Evolutionary conservation across 2,329 filamentous ascomycete species (phyloP).

Genomic region (Calycina herbarum): DNA sequence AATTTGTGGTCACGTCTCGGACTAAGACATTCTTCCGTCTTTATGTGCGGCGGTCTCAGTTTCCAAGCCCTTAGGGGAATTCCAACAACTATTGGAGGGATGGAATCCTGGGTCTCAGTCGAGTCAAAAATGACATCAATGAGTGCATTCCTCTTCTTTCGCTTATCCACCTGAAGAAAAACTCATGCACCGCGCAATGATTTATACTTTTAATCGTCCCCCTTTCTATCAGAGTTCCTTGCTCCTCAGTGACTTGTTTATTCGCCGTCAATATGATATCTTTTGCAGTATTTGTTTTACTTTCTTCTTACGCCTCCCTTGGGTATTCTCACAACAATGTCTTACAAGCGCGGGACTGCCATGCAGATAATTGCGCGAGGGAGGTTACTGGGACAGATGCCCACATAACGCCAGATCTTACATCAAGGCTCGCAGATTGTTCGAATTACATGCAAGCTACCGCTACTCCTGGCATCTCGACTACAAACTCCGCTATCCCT

Average conservation of each 20-base stretch:
- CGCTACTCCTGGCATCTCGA: not conserved
- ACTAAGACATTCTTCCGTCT: not conserved
- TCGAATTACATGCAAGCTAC: slow-evolving; percentile 8
- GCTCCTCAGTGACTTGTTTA: not conserved
- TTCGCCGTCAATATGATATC: not conserved
- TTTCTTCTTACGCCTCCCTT: not conserved
- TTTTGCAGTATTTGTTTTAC: not conserved
- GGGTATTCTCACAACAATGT: slow-evolving; percentile 2
- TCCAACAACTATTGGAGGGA: not conserved
- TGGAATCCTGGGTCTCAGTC: not conserved
- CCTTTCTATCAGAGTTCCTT: not conserved
- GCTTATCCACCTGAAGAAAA: not conserved
- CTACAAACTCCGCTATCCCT: not conserved
- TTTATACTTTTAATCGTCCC: not conserved
- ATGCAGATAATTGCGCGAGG: slow-evolving; percentile 7
- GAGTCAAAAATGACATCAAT: slow-evolving; percentile 4
- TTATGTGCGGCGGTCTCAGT: not conserved
- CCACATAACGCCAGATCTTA: slow-evolving; percentile 6
- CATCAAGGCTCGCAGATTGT: slow-evolving; percentile 7
- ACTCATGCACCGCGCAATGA: not conserved
- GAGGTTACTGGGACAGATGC: slow-evolving; percentile 7
- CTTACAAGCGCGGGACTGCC: slow-evolving; percentile 6
- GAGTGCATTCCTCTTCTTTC: slow-evolving; percentile 1
- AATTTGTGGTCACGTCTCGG: not conserved
- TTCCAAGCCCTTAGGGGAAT: not conserved